Conservation (phyloP, 129 eudicot species). For the Pittosporum tobira region DNA sequence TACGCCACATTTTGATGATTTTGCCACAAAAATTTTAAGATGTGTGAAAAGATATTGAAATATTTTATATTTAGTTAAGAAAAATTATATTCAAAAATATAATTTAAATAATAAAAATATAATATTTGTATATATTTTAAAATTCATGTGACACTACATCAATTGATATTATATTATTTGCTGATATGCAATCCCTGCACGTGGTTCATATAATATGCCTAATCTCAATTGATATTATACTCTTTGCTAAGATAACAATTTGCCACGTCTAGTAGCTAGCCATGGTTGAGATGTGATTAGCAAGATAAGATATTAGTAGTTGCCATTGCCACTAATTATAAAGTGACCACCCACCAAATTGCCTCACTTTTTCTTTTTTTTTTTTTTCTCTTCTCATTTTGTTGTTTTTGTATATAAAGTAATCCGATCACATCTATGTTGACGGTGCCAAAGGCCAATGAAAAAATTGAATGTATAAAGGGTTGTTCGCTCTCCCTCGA, state of each 20-base stretch:
- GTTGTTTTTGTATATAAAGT: conserved; percentile 22
- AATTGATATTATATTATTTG: too few relatives aligned
- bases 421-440: conserved; percentile 25
- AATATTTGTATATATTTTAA: too few relatives aligned
- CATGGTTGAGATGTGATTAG: neutral
- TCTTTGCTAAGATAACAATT: neutral
- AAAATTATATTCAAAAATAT: too few relatives aligned
- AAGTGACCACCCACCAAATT: conserved; percentile 29
- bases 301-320: conserved; percentile 1
- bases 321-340: conserved; percentile 21
- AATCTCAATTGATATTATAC: too few relatives aligned
- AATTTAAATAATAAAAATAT: too few relatives aligned
- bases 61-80: too few relatives aligned
- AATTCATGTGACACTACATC: too few relatives aligned
- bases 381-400: conserved; percentile 2
- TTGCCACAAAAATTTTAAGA: too few relatives aligned
- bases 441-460: conserved; percentile 14
- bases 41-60: too few relatives aligned
- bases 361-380: conserved; percentile 3
- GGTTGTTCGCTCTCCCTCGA: conserved; percentile 43
- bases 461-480: neutral
- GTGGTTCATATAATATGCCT: too few relatives aligned
- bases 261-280: neutral
- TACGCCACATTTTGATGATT: too few relatives aligned
- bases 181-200: too few relatives aligned